Percentiles rank a stretch among this genome's conserved stretches.
These are phyloP conservation scores for Celoporthe dispersa DNA, from an alignment of 2,329 filamentous ascomycete genomes.

Conservation along the genomic window DNA sequence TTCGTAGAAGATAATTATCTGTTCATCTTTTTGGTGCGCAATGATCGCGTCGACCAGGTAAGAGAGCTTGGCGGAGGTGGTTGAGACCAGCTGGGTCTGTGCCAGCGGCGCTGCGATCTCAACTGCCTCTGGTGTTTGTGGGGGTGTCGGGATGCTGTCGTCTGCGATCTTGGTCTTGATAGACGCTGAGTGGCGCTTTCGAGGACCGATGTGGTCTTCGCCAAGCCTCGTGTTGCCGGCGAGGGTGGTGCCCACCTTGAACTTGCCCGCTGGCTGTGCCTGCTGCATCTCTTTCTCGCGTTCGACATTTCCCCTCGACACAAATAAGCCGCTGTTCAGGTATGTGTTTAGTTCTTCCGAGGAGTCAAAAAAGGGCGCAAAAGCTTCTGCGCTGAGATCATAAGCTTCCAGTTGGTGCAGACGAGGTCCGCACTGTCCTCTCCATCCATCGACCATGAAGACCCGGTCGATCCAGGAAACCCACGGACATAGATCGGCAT, in stretches of 20 bases:
- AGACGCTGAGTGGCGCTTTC: constrained; percentile 40
- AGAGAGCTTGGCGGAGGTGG: constrained; percentile 83
- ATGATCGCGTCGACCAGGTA: constrained; percentile 79
- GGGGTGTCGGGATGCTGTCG: constrained; percentile 32
- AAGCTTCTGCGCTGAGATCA: constrained; percentile 57
- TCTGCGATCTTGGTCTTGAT: constrained; percentile 33
- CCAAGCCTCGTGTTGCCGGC: constrained; percentile 51
- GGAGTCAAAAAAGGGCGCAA: constrained; percentile 51
- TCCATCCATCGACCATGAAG: constrained; percentile 70
- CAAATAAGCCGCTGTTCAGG: constrained; percentile 51
- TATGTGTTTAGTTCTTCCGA: constrained; percentile 51
- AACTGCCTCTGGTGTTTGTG: constrained; percentile 21
- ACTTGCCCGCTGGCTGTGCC: constrained; percentile 15
- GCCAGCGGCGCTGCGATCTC: constrained; percentile 55
- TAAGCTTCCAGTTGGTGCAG: constrained; percentile 54
- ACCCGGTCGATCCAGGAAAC: constrained; percentile 65
- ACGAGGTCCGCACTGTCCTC: constrained; percentile 52
- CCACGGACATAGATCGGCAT: constrained; percentile 73
- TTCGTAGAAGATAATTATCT: constrained; percentile 93
- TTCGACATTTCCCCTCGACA: constrained; percentile 44
- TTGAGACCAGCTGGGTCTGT: constrained; percentile 71
- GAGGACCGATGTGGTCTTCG: constrained; percentile 39
- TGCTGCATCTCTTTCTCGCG: constrained; percentile 40
- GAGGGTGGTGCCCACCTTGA: constrained; percentile 33
- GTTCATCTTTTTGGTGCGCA: constrained; percentile 71